These are phyloP conservation scores for Voacanga thouarsii DNA, from an alignment of 257 asterid genomes.

Conservation along the genomic window DNA sequence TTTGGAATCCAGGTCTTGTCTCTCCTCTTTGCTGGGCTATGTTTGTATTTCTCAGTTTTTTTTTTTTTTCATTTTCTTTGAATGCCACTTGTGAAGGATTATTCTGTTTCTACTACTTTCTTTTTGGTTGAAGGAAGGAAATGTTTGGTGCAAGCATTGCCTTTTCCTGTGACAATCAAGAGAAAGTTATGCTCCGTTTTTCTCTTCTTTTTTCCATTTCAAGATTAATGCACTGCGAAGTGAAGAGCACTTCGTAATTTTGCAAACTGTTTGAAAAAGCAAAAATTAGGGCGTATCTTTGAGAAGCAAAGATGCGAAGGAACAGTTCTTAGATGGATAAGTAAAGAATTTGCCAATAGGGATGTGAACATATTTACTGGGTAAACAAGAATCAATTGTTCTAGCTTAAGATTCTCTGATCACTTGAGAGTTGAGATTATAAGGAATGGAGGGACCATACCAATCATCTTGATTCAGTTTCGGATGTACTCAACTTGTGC, in stretches of 20 bases:
- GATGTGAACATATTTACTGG: neutral
- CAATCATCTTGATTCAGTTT: neutral
- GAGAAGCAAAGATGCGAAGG: too few relatives aligned
- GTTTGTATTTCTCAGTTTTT: too few relatives aligned
- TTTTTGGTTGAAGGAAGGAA: neutral
- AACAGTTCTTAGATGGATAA: too few relatives aligned
- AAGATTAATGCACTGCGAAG: neutral
- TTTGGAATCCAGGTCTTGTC: conserved; percentile 30
- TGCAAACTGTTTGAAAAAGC: neutral
- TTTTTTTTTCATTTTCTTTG: too few relatives aligned
- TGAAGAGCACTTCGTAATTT: neutral
- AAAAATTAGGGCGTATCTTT: neutral
- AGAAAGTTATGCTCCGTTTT: neutral
- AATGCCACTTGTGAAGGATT: too few relatives aligned
- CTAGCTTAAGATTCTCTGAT: neutral
- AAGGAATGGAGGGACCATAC: neutral
- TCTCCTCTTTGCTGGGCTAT: neutral
- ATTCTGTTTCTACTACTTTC: neutral
- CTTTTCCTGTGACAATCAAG: neutral
- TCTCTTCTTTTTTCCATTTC: neutral
- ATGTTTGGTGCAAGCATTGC: neutral
- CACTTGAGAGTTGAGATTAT: neutral
- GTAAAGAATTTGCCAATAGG: too few relatives aligned
- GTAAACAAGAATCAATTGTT: neutral
- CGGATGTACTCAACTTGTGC: neutral